These are phyloP conservation scores for Neonectria magnoliae DNA, from an alignment of 2,329 filamentous ascomycete species.

Conservation along the genomic window DNA sequence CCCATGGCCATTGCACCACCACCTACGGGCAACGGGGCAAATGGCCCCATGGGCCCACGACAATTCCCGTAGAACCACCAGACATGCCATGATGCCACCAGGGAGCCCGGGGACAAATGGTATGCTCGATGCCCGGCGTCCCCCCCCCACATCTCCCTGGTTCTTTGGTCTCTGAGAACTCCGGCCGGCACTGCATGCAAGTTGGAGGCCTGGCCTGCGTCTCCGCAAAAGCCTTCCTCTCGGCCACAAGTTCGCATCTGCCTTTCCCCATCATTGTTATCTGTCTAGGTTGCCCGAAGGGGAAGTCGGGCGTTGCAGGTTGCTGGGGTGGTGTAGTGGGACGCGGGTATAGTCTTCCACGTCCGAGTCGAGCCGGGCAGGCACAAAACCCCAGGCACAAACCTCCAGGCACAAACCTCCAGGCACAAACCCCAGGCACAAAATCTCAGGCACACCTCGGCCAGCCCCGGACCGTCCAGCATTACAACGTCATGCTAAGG, in stretches of 20 bases:
- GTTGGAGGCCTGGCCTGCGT: neutral
- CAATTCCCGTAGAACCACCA: constrained; percentile 19
- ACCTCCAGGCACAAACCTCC: too few relatives aligned
- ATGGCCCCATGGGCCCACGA: constrained; percentile 21
- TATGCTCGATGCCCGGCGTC: constrained; percentile 11
- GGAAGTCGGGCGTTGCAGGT: constrained; percentile 10
- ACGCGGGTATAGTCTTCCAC: constrained; percentile 7
- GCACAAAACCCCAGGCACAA: neutral
- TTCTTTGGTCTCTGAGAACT: constrained; percentile 19
- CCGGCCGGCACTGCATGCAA: constrained; percentile 25
- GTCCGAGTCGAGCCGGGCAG: neutral
- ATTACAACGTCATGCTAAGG: constrained; percentile 16
- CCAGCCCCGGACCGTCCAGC: neutral
- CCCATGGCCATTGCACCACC: constrained; percentile 25
- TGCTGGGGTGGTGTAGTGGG: constrained; percentile 1
- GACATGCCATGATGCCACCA: constrained; percentile 26
- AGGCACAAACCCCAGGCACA: neutral
- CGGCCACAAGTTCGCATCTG: constrained; percentile 13
- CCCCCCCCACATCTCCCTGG: constrained; percentile 14
- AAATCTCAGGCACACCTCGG: neutral
- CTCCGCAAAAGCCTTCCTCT: neutral
- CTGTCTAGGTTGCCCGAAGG: constrained; percentile 9
- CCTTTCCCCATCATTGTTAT: constrained; percentile 21
- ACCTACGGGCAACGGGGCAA: constrained; percentile 3
- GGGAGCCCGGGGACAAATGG: constrained; percentile 9